A percentile compares a stretch with the other conserved stretches of the same genome.
Conservation (phyloP, 768 basidiomycete genomes). For the Pisolithus tinctorius region DNA sequence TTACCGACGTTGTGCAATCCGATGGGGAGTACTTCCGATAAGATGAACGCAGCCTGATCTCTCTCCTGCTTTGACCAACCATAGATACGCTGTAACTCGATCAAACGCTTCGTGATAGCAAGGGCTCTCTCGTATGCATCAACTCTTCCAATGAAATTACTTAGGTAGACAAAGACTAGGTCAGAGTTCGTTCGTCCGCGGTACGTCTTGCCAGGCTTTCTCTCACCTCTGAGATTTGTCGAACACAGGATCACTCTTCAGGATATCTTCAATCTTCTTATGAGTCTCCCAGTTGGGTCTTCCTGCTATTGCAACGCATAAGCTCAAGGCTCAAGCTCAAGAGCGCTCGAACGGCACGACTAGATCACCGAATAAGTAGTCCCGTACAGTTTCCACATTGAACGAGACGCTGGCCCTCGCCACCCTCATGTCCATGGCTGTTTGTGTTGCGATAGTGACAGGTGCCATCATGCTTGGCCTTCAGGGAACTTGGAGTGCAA, state of each 20-base stretch:
- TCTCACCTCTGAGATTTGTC: conserved; percentile 50
- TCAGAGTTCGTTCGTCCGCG: not conserved
- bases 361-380: conserved; percentile 46
- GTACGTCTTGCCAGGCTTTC: not conserved
- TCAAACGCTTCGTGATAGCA: conserved; percentile 47
- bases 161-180: conserved; percentile 12
- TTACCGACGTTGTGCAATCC: conserved; percentile 32
- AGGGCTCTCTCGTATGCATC: conserved; percentile 53
- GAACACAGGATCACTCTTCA: conserved; percentile 52
- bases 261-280: conserved; percentile 34
- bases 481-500: not conserved
- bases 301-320: conserved; percentile 34
- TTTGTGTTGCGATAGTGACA: conserved; percentile 37
- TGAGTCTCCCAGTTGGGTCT: conserved; percentile 43
- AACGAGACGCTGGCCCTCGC: conserved; percentile 42
- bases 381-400: conserved; percentile 34
- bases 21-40: conserved; percentile 52
- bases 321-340: not conserved
- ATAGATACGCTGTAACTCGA: conserved; percentile 50
- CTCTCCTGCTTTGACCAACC: conserved; percentile 47
- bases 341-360: not conserved
- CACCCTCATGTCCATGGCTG: conserved; percentile 43
- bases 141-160: conserved; percentile 51
- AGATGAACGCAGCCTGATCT: conserved; percentile 35
- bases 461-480: not conserved